Base-by-base conservation (phyloP, 768 basidiomycete species). In the Dioszegia aurantiaca region DNA sequence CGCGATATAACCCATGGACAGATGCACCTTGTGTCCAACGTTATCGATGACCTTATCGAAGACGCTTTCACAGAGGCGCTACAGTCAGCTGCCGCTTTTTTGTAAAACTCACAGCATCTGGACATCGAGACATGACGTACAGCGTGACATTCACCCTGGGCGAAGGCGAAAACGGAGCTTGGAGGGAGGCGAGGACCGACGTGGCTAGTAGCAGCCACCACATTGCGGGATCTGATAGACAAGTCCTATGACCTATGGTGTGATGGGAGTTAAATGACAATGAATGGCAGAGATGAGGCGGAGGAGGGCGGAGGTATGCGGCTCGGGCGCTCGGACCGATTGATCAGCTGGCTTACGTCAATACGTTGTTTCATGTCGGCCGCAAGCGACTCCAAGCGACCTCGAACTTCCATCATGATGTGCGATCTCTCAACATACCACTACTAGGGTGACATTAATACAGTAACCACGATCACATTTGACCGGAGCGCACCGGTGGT, bases 1-100 rank as follows among this genome's bases (percentile, higher is more conserved):
- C 55, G 84, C 90, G 46, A 93, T 81, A 72, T 88, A 93, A 28
- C 85, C 80, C 51, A 92, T 73, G 1, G 82, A 81, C 6, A 93
- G 69, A 61, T 87, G 80, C 43, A 92, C 79, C 76, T 87, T 88
- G 62, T 82, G 78, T 2, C 77, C 75, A 1, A 87, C 86, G 51
- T 81, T 80, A 17, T 62, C 49, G 4, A 90, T 75, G 11, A 74
- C 70, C 21, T 82, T 78, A 69, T 89, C 83, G 75, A 91, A 89
- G 0, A 87, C 79, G 4, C 81, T 78, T 75, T 94, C 91, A 72
- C 90, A 92, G 12, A 88, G 65, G 36, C 89, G 73, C 40, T 75
- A 37, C 1, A 16, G 24, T 60, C 28, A 64, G 51, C n/a, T 23
- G 12, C 17, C 16, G 17, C 40, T 30, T 10, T 16, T 54, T 9